These are phyloP conservation scores for Claviceps lovelessii DNA, from an alignment of 2,329 filamentous ascomycete genomes.

Conservation along the genomic window DNA sequence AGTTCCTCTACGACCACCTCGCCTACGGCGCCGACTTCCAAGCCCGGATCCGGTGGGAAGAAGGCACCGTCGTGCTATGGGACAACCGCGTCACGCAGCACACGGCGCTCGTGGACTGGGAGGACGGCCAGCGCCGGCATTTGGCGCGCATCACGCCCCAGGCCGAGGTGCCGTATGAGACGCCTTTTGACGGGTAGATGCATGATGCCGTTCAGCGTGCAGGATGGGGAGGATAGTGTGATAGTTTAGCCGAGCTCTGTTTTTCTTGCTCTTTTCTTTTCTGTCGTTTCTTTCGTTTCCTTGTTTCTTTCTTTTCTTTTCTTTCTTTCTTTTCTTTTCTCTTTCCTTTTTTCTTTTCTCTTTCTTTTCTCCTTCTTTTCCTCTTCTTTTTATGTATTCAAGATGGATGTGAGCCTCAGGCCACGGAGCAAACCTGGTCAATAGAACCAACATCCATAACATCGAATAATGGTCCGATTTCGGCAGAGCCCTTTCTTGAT, in stretches of 20 bases:
- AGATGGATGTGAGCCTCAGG: too few species aligned
- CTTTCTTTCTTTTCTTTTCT: too few species aligned
- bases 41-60: constrained; percentile 61
- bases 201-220: background rate
- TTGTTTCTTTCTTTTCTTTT: too few species aligned
- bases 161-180: constrained; percentile 65
- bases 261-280: too few species aligned
- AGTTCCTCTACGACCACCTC: constrained; percentile 50
- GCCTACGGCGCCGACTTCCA: constrained; percentile 49
- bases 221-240: background rate
- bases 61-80: constrained; percentile 73
- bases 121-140: constrained; percentile 62
- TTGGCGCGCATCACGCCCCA: constrained; percentile 71
- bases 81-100: constrained; percentile 72
- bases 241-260: background rate
- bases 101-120: constrained; percentile 70
- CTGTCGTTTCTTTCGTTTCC: too few species aligned
- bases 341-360: too few species aligned
- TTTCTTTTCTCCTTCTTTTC: too few species aligned
- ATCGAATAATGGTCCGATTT: too few species aligned
- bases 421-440: too few species aligned
- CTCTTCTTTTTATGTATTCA: too few species aligned
- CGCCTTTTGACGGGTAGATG: constrained; percentile 24
- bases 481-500: too few species aligned
- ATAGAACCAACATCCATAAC: too few species aligned